phyloP scores from a whole-genome alignment of 1,284 basidiomycete genomes.

The Boletus smithii region DNA sequence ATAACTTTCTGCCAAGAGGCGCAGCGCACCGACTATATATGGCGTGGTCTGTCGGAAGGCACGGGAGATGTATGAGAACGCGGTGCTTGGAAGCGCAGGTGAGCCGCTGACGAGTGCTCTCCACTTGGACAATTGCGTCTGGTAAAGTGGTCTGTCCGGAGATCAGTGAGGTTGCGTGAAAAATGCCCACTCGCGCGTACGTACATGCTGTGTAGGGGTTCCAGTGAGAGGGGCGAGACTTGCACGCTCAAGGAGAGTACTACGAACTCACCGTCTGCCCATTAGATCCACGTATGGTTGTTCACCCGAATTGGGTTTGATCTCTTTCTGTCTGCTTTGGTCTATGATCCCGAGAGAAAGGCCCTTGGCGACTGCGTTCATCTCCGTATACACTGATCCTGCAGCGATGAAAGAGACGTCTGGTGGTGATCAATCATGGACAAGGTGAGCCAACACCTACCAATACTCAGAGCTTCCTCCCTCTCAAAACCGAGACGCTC shows the following conservation, averaged over 20 bases:
- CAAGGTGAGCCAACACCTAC: slow-evolving; percentile 37
- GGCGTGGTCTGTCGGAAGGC: slow-evolving; percentile 75
- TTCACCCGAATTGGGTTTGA: slow-evolving; percentile 54
- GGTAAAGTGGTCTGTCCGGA: slow-evolving; percentile 70
- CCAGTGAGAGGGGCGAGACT: not conserved
- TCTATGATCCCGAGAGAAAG: slow-evolving; percentile 75
- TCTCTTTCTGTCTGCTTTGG: slow-evolving; percentile 49
- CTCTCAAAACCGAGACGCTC: slow-evolving; percentile 82
- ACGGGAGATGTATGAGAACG: slow-evolving; percentile 81
- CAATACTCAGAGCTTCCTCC: slow-evolving; percentile 87
- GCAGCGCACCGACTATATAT: slow-evolving; percentile 75
- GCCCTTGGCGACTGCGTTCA: slow-evolving; percentile 84
- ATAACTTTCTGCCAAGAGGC: slow-evolving; percentile 72
- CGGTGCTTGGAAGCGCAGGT: slow-evolving; percentile 69
- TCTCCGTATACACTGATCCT: slow-evolving; percentile 91
- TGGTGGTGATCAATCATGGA: slow-evolving; percentile 8
- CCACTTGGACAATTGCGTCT: slow-evolving; percentile 68
- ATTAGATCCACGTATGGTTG: slow-evolving; percentile 92
- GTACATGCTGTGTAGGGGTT: slow-evolving; percentile 47
- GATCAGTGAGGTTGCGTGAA: not conserved
- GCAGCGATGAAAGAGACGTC: slow-evolving; percentile 7
- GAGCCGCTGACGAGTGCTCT: slow-evolving; percentile 75
- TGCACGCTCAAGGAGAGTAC: not conserved
- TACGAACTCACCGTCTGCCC: slow-evolving; percentile 66
- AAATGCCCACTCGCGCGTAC: slow-evolving; percentile 18